Evolutionary conservation across 2,329 filamentous ascomycete genomes (phyloP), one percentile per base, ranked within the genome.

Genomic region (Alternaria solani): DNA sequence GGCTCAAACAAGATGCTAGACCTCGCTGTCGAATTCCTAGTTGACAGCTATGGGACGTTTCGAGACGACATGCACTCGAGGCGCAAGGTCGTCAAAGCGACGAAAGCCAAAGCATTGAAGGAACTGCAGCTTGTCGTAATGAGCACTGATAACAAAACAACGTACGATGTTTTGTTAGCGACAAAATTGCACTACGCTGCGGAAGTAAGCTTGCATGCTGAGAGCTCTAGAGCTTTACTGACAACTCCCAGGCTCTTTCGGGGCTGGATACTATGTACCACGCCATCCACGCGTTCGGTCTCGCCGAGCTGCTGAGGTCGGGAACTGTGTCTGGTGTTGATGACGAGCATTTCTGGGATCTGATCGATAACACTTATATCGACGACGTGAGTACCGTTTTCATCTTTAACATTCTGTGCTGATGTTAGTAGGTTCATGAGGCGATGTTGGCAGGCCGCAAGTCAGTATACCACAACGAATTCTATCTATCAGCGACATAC

Each of bases 291-390:
- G 63, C 66, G 6, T 65, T 67, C 28, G 74, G 66, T 3, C 63
- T 76, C 8, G 67, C 70, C 2, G 67, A 75, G 20, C 56, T 76
- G 11, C 64, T 76, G 30, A 74, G 69, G 48, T 23, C 59, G 18
- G 73, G 74, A 3, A 23, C 38, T 1, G 57, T 70, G 16, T 60
- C 63, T 9, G 66, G 62, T 9, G 51, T 70, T 5, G 74, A 75
- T 48, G 63, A 71, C 12, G 67, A 74, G 20, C 68, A 75, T 46
- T 73, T 64, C 46, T 77, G 69, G 69, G 69, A 67, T 47, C 55
- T 76, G 2, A 62, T 77, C n/a, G 72, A 77, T 23, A 72, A 73
- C 42, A 72, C 73, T 3, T 77, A 77, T 23, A 64, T 71, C 7
- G 74, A 77, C n/a, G 74, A 77, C 36, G 74, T 75, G 51, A 63